Evolutionary conservation across 2,329 filamentous ascomycete genomes (phyloP).

Genomic region (Elsinoe fawcettii): DNA sequence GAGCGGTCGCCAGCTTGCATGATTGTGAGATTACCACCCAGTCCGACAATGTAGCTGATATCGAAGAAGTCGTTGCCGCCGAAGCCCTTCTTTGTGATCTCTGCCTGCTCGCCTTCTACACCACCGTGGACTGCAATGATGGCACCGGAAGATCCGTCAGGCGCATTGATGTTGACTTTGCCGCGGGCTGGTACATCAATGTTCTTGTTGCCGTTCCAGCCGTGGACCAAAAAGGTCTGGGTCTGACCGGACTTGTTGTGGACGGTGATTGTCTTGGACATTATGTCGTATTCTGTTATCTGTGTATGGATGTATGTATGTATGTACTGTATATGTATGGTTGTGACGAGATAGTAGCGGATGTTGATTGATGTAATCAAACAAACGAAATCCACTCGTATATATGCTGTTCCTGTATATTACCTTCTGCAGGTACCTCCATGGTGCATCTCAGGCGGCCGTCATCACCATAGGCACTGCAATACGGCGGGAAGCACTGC

Average conservation of each 20-base stretch:
- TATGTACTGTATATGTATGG: not conserved
- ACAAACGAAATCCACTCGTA: no score
- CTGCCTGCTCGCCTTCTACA: constrained; percentile 34
- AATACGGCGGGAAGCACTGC: not conserved
- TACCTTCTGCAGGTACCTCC: not conserved
- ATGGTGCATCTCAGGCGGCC: not conserved
- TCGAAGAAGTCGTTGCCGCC: constrained; percentile 31
- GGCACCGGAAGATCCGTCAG: constrained; percentile 32
- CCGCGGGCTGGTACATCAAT: constrained; percentile 27
- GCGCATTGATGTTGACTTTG: constrained; percentile 21
- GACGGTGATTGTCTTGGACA: constrained; percentile 24
- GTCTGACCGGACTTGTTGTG: constrained; percentile 32
- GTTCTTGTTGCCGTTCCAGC: constrained; percentile 32
- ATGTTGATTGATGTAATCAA: no score
- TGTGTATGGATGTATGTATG: no score
- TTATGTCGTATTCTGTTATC: not conserved
- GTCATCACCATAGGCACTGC: not conserved
- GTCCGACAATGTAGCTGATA: constrained; percentile 32
- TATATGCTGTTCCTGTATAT: not conserved
- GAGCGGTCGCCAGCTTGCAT: constrained; percentile 30
- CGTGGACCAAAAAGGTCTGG: constrained; percentile 34
- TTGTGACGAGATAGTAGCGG: not conserved
- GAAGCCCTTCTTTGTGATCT: constrained; percentile 35
- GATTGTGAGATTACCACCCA: constrained; percentile 36
- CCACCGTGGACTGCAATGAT: constrained; percentile 36